Evolutionary conservation across 441 rosid genomes (phyloP), one percentile per base, ranked within the genome.

Genomic region (Adansonia gregorii): DNA sequence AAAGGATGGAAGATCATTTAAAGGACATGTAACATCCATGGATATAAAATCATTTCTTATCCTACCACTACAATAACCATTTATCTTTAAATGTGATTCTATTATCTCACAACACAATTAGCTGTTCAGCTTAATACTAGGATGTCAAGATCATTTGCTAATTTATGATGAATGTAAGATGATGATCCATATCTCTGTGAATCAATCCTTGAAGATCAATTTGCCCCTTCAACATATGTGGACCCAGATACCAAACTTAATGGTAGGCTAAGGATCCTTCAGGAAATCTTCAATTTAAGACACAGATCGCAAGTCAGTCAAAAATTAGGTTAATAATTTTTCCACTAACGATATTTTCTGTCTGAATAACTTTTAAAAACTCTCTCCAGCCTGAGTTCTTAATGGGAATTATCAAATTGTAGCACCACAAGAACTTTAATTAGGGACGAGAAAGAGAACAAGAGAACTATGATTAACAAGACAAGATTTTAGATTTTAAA

Each of bases 361-460:
- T 39, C 31, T n/a, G 22, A 43, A 24, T 41, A 61, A 61, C 67
- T 4, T 63, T 46, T 11, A 67, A 2, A 67, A 67, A 20, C 72
- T 46, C 39, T 46, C 12, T 41, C 14, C 49, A 66, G 27, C 51
- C 14, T 17, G 10, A 66, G 49, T 20, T 67, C 31, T 20, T 66
- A 41, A 41, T 66, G 48, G 1, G 24, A 66, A 66, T 31, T n/a
- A 39, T n/a, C 7, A 66, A 31, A 45, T 43, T 19, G 22, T 4
- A 20, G 71, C 35, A 67, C 31, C 27, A 43, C 9, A 45, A 67
- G 71, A n/a, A 19, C 72, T 43, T 67, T 67, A 67, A 19, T 67
- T 2, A 45, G 72, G 31, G 15, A 67, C 20, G 54, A 20, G 54
- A 19, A 22, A 19, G 52, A 17, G 31, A 67, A 43, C 72, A 19